Percentiles rank a stretch among this genome's conserved stretches.
phyloP scores from a whole-genome alignment of 805 yeast species.

The Wickerhamomyces sydowiorum region DNA sequence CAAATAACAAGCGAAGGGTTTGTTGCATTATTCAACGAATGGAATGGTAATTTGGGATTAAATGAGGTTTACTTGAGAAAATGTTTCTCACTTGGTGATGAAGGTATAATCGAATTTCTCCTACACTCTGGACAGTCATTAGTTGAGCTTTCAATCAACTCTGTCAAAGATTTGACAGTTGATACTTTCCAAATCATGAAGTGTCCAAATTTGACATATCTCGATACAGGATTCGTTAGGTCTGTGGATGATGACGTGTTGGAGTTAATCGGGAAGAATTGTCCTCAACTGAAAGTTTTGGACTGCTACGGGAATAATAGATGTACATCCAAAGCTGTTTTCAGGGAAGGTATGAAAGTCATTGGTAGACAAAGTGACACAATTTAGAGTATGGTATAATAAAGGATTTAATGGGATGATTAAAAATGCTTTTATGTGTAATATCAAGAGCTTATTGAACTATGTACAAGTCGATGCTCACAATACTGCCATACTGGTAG shows the following conservation, averaged over 20 bases:
- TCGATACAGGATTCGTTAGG: conserved; percentile 79
- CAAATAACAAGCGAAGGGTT: conserved; percentile 69
- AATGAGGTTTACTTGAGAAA: conserved; percentile 55
- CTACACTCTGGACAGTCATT: conserved; percentile 60
- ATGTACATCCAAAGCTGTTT: conserved; percentile 49
- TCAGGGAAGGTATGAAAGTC: conserved; percentile 50
- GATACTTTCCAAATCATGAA: conserved; percentile 44
- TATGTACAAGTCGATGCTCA: too few relatives aligned
- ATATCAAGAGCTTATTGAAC: too few relatives aligned
- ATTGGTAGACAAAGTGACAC: conserved; percentile 74
- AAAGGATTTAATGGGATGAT: conserved; percentile 2
- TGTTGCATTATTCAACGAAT: conserved; percentile 48
- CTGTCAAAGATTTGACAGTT: conserved; percentile 52
- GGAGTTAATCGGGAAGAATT: conserved; percentile 48
- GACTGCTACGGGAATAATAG: conserved; percentile 80
- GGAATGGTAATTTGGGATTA: conserved; percentile 53
- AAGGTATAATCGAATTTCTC: conserved; percentile 52
- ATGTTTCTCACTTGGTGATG: conserved; percentile 61
- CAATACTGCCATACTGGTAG: too few relatives aligned
- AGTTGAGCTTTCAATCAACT: conserved; percentile 67
- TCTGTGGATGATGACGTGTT: conserved; percentile 65
- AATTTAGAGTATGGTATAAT: conserved; percentile 21
- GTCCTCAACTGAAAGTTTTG: conserved; percentile 56
- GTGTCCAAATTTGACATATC: conserved; percentile 54
- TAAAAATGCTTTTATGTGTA: too few relatives aligned